Evolutionary conservation across 495 filamentous ascomycete species (phyloP), one percentile per base, ranked within the genome.

Genomic region (Aspergillus homomorphus): DNA sequence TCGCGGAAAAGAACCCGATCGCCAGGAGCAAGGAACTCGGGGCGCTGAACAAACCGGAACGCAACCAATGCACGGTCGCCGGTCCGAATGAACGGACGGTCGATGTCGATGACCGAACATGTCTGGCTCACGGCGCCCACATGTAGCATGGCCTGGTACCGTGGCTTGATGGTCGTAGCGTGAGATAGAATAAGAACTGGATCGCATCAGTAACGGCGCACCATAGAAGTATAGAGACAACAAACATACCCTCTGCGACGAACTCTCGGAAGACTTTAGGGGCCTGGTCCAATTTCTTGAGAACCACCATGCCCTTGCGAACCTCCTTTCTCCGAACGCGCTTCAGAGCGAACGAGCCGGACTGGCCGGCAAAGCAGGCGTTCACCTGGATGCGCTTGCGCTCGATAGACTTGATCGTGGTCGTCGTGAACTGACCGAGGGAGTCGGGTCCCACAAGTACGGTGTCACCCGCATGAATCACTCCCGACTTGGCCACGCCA

Each of bases 121-220:
- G 94, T 98, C 73, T 98, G 94, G 56, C 87, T 91, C 53, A 98
- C 89, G 1, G 94, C 90, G 8, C 94, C 94, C 19, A 98, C 94
- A 65, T 98, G 94, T 20, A 98, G 82, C 94, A 98, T 98, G 5
- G 94, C 95, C 72, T 98, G 94, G 67, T 98, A 98, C 65, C 92
- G 92, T 6, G 90, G 91, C 69, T 95, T 94, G 72, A 98, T 98
- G 46, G 94, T 98, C n/a, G 94, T 98, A 1, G 94, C 94, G 68
- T 98, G 94, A 4, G 88, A 92, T 8, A 98, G 80, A 59, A 98
- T 98, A 6, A 98, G 82, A 3, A 98, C 94, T 91, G 51, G 3
- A 51, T 38, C 19, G 20, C 53, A 53, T 68, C 63, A 71, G 63
- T 45, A 58, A 41, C 15, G 19, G 18, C 15, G 38, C 19, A 48